phyloP scores from a whole-genome alignment of 1,284 basidiomycete species.

The Hemileia vastatrix region DNA sequence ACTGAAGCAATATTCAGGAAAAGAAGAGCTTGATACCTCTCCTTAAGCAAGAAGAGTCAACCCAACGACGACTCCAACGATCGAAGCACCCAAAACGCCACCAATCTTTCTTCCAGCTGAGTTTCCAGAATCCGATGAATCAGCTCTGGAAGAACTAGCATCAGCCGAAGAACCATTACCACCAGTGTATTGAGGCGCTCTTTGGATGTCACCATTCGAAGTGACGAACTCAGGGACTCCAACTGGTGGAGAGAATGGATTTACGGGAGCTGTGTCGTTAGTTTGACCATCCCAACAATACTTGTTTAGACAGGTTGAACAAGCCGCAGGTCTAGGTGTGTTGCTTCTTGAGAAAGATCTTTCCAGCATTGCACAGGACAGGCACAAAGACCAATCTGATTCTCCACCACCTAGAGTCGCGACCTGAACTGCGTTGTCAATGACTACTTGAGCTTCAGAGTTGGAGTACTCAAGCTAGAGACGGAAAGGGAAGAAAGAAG shows the following conservation, averaged over 20 bases:
- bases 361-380: constrained; percentile 48
- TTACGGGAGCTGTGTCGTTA: constrained; percentile 28
- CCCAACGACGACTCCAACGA: background rate
- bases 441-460: constrained; percentile 36
- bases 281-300: constrained; percentile 42
- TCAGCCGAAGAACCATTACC: constrained; percentile 31
- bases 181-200: constrained; percentile 32
- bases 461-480: constrained; percentile 45
- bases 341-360: constrained; percentile 28
- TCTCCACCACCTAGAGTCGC: constrained; percentile 41
- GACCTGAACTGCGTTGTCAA: constrained; percentile 37
- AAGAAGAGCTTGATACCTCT: too few relatives aligned
- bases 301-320: constrained; percentile 31
- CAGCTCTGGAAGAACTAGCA: background rate
- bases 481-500: constrained; percentile 6
- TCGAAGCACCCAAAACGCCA: background rate
- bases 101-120: background rate
- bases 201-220: constrained; percentile 27
- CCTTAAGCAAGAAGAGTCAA: background rate
- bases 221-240: constrained; percentile 35
- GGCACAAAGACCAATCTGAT: constrained; percentile 43
- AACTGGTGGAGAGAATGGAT: constrained; percentile 33
- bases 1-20: too few relatives aligned
- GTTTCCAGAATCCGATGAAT: background rate
- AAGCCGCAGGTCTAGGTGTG: constrained; percentile 28